Percentiles rank a stretch among this genome's conserved stretches.
phyloP scores from a whole-genome alignment of 1,284 basidiomycete species.

The Heterobasidion parviporum region DNA sequence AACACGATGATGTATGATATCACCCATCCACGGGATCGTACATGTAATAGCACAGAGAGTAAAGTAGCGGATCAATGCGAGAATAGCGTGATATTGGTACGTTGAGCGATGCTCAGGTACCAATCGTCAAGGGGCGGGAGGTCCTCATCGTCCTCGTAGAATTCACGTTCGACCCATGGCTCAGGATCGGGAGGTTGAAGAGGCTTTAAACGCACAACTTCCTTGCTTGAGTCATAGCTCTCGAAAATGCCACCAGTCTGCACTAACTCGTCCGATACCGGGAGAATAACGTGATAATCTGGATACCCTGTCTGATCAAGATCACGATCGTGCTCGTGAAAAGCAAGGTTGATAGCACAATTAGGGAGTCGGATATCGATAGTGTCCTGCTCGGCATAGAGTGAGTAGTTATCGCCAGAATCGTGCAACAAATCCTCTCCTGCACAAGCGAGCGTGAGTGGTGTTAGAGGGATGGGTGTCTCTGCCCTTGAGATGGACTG shows the following conservation, averaged over 20 bases:
- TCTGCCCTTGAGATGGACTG: neutral
- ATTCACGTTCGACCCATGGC: no score
- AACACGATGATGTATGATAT: no score
- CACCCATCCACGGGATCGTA: no score
- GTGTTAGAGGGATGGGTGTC: neutral
- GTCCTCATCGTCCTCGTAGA: neutral
- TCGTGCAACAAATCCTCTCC: neutral
- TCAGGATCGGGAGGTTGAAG: neutral
- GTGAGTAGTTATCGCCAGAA: neutral
- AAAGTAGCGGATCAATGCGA: conserved; percentile 13
- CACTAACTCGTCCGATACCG: neutral
- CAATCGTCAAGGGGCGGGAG: conserved; percentile 11
- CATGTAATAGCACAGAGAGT: conserved; percentile 3
- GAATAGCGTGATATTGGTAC: conserved; percentile 1
- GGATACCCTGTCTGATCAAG: no score
- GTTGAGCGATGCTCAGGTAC: conserved; percentile 15
- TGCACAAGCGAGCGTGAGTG: neutral
- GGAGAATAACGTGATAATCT: no score
- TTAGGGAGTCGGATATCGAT: no score
- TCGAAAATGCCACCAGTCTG: neutral
- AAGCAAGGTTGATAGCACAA: no score
- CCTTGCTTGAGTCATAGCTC: neutral
- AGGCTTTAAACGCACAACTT: neutral
- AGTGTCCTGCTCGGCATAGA: neutral
- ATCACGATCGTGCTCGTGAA: neutral